Percentiles rank a stretch among this genome's conserved stretches.
Conservation (phyloP, 23 red algal genomes). For the Agarophyton chilense region DNA sequence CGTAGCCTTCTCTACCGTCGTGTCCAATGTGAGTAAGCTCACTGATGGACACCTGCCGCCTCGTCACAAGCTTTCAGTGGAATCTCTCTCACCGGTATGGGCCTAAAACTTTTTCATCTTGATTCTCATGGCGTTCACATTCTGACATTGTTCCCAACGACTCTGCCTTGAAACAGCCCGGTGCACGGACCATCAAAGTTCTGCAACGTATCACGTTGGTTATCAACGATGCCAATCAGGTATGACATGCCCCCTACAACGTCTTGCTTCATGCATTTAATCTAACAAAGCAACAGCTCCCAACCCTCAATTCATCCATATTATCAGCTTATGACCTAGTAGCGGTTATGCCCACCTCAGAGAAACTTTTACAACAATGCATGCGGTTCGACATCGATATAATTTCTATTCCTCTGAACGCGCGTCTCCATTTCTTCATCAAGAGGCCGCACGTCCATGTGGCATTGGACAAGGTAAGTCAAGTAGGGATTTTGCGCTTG, state of each 20-base stretch:
- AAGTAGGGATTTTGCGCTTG: background rate
- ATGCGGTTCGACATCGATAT: conserved; percentile 90
- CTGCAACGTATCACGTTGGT: conserved; percentile 49
- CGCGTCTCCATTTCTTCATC: conserved; percentile 46
- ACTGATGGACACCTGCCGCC: conserved; percentile 30
- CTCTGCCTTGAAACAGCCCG: background rate
- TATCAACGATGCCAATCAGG: conserved; percentile 29
- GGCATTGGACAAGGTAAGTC: conserved; percentile 72
- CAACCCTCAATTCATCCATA: conserved; percentile 43
- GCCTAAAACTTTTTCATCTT: background rate
- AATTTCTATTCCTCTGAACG: conserved; percentile 42
- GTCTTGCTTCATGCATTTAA: background rate
- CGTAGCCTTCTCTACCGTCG: conserved; percentile 50
- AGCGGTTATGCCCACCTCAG: conserved; percentile 65
- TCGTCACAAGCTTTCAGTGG: background rate
- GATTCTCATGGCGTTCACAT: background rate
- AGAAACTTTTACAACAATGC: conserved; percentile 82
- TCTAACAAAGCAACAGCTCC: conserved; percentile 37
- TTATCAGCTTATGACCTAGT: conserved; percentile 68
- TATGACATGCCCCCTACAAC: background rate
- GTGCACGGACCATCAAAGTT: conserved; percentile 16
- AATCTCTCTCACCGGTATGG: background rate
- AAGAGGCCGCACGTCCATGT: conserved; percentile 78
- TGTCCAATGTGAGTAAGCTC: conserved; percentile 25
- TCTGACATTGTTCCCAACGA: conserved; percentile 1